Base-by-base conservation (phyloP, 257 asterid genomes). In the Solanum appendiculatum region DNA sequence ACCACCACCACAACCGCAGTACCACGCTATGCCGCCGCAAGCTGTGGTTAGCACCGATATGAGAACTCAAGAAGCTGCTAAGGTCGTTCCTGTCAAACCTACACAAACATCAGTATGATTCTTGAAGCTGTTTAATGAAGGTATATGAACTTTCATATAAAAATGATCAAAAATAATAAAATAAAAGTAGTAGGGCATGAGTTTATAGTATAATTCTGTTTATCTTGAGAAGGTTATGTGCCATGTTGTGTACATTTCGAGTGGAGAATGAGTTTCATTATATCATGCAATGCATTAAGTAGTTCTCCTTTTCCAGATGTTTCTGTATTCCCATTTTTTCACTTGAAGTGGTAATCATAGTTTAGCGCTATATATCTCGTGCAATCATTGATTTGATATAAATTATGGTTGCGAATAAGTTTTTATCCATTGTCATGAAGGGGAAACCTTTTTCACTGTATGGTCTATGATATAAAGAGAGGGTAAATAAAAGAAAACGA, bases 71-170 rank as follows among this genome's bases (percentile, higher is more conserved):
- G 98, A 94, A 18, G 85, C 86, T 11, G 92, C 85, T 85, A 93
- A 90, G 87, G 92, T 88, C 46, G 90, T 90, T 82, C 89, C 91
- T 9, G 85, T 80, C 29, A 96, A 92, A 87, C 88, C 87, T 88
- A 89, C 98, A 33, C 94, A 94, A 90, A 84, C 91, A 88, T 92
- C 94, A 5, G 86, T 91, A 84, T 94, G 48, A 73, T 73, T 36
- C 46, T 20, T 72, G 80, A 69, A 31, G 42, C 7, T 31, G 25
- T 77, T 42, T 42, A 46, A 74, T 74, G 29, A 44, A 78, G 64
- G 84, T 78, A 78, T 44, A 42, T 78, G 84, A 42, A 78, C 85
- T 80, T 29, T 29, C 66, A 29, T 80, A 80, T 80, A 13, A 78
- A 48, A 34, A 21, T 78, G 31, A 27, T 33, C 25, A 75, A 44